phyloP scores from a whole-genome alignment of 176 grass and related monocot species.

The Lolium perenne region DNA sequence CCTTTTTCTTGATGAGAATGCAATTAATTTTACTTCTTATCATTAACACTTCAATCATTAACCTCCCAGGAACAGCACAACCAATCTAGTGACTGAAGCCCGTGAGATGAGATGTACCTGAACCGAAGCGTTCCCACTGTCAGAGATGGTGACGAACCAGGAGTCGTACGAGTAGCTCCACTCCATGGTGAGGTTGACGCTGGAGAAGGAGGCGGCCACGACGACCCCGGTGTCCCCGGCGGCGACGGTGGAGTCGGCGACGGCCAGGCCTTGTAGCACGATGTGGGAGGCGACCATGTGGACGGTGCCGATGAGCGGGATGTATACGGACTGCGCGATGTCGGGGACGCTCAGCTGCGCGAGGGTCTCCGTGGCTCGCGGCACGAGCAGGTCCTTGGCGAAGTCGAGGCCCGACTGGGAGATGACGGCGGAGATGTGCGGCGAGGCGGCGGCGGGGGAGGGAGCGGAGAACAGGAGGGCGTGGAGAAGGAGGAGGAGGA shows the following conservation, averaged over 20 bases:
- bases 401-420: slow-evolving; percentile 85
- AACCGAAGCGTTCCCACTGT: slow-evolving; percentile 77
- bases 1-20: not conserved
- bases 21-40: not conserved
- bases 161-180: slow-evolving; percentile 80
- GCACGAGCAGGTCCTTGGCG: slow-evolving; percentile 78
- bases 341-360: slow-evolving; percentile 62
- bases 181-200: slow-evolving; percentile 69
- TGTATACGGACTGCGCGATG: slow-evolving; percentile 64
- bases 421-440: slow-evolving; percentile 73
- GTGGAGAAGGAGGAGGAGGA: slow-evolving; percentile 36
- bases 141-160: slow-evolving; percentile 73
- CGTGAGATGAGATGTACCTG: slow-evolving; percentile 43
- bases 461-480: slow-evolving; percentile 40
- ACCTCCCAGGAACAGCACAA: not conserved
- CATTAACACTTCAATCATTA: not conserved
- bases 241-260: slow-evolving; percentile 56
- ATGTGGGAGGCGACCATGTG: slow-evolving; percentile 59
- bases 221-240: slow-evolving; percentile 69
- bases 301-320: slow-evolving; percentile 73
- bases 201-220: slow-evolving; percentile 72
- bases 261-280: slow-evolving; percentile 51
- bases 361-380: slow-evolving; percentile 60
- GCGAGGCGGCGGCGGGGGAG: slow-evolving; percentile 17
- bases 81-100: not conserved